Percentiles rank a stretch among this genome's conserved stretches.
Conservation (phyloP, 2,329 filamentous ascomycete genomes). For the Neofusicoccum laricinum region DNA sequence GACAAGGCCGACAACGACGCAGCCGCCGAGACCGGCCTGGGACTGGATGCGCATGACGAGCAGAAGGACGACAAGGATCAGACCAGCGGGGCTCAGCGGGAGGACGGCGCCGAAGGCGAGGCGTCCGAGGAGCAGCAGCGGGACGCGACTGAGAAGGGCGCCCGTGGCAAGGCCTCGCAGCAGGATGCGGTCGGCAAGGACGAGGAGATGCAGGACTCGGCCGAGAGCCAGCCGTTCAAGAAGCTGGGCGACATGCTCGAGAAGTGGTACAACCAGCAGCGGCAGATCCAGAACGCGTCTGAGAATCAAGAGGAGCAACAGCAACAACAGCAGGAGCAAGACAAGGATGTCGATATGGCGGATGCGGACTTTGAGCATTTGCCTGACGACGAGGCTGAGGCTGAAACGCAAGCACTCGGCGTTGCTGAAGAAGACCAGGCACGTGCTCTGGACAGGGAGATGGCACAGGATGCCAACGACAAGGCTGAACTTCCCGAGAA, state of each 20-base stretch:
- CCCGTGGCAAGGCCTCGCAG: slow-evolving; percentile 34
- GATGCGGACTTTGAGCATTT: slow-evolving; percentile 91
- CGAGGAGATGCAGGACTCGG: slow-evolving; percentile 37
- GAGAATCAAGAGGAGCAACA: slow-evolving; percentile 49
- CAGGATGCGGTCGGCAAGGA: slow-evolving; percentile 36
- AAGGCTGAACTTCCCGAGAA: slow-evolving; percentile 35
- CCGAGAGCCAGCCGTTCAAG: slow-evolving; percentile 73
- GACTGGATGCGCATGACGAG: slow-evolving; percentile 62
- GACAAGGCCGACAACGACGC: slow-evolving; percentile 46
- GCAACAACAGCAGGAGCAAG: slow-evolving; percentile 41
- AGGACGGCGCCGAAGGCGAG: slow-evolving; percentile 65
- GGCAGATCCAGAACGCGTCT: slow-evolving; percentile 61
- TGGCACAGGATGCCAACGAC: slow-evolving; percentile 73
- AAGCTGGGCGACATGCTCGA: slow-evolving; percentile 92
- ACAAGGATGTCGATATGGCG: slow-evolving; percentile 66
- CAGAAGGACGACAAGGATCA: slow-evolving; percentile 56
- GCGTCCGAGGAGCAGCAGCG: slow-evolving; percentile 63
- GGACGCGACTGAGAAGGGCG: slow-evolving; percentile 62
- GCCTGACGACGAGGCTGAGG: slow-evolving; percentile 73
- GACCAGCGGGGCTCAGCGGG: slow-evolving; percentile 57
- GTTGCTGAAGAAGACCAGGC: slow-evolving; percentile 85
- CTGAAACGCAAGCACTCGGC: slow-evolving; percentile 90
- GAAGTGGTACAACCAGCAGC: slow-evolving; percentile 85
- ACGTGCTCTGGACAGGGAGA: slow-evolving; percentile 79
- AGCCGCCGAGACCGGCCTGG: slow-evolving; percentile 61